Conservation (phyloP, 1,284 basidiomycete genomes). For the Cryptococcus jaspeensis region DNA sequence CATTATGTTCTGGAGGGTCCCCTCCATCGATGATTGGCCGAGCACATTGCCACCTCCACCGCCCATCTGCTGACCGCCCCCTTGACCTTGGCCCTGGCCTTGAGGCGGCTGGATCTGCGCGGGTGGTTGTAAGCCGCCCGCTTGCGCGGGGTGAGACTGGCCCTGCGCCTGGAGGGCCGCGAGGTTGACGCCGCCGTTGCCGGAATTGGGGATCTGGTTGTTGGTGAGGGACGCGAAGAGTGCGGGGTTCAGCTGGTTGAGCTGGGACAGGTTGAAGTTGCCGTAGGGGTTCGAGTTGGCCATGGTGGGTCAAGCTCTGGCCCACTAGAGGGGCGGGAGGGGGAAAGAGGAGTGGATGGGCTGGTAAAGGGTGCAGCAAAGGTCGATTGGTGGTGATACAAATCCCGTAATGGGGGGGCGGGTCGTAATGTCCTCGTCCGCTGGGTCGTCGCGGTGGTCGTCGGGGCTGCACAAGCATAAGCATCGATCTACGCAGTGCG, state of each 20-base stretch:
- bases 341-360: no score
- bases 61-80: slow-evolving; percentile 1
- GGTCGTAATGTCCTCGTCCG: no score
- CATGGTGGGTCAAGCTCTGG: no score
- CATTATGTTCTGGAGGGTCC: slow-evolving; percentile 18
- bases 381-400: no score
- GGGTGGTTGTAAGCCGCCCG: background rate
- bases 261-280: slow-evolving; percentile 11
- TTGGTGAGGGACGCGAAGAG: slow-evolving; percentile 14
- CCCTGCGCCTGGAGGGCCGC: background rate
- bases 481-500: no score
- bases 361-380: no score
- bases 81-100: slow-evolving; percentile 1
- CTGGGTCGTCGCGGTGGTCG: no score
- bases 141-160: background rate
- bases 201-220: background rate
- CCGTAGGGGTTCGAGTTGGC: background rate
- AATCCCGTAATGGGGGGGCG: no score
- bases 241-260: slow-evolving; percentile 17
- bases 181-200: background rate
- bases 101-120: background rate
- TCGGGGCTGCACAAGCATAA: no score
- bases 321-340: no score
- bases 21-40: slow-evolving; percentile 4
- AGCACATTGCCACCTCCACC: background rate